These are phyloP conservation scores for Aspergillus arachidicola DNA, from an alignment of 2,329 filamentous ascomycete genomes.

Conservation along the genomic window DNA sequence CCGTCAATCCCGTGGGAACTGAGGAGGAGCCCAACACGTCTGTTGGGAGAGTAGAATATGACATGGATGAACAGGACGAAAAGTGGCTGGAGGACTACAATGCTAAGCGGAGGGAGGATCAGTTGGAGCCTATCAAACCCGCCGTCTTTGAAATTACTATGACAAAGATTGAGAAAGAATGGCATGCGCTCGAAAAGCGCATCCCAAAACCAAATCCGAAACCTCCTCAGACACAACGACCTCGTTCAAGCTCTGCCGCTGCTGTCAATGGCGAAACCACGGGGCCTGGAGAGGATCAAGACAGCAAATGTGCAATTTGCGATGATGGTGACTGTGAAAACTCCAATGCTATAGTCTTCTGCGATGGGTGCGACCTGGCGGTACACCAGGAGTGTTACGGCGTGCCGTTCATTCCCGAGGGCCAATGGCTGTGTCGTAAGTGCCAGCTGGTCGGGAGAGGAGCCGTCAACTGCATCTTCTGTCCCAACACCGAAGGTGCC, in stretches of 20 bases:
- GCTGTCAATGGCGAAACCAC: slow-evolving; percentile 92
- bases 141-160: slow-evolving; percentile 97
- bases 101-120: slow-evolving; percentile 69
- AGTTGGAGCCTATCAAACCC: slow-evolving; percentile 81
- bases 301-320: slow-evolving; percentile 96
- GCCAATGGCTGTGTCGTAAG: slow-evolving; percentile 96
- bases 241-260: slow-evolving; percentile 88
- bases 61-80: slow-evolving; percentile 99
- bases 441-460: slow-evolving; percentile 94
- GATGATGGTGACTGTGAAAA: slow-evolving; percentile 99
- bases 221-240: slow-evolving; percentile 89
- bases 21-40: slow-evolving; percentile 62
- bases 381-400: slow-evolving; percentile 99
- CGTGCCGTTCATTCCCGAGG: slow-evolving; percentile 97
- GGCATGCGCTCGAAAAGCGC: slow-evolving; percentile 91
- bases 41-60: slow-evolving; percentile 90
- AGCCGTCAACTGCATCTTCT: slow-evolving; percentile 95
- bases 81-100: slow-evolving; percentile 93
- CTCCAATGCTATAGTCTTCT: slow-evolving; percentile 98
- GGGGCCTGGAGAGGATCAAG: slow-evolving; percentile 82
- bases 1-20: slow-evolving; percentile 55
- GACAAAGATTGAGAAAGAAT: slow-evolving; percentile 98
- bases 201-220: slow-evolving; percentile 98
- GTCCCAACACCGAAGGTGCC: slow-evolving; percentile 93
- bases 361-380: slow-evolving; percentile 94